Conservation (phyloP, 2,329 filamentous ascomycete genomes). For the Trichoderma atroviride region DNA sequence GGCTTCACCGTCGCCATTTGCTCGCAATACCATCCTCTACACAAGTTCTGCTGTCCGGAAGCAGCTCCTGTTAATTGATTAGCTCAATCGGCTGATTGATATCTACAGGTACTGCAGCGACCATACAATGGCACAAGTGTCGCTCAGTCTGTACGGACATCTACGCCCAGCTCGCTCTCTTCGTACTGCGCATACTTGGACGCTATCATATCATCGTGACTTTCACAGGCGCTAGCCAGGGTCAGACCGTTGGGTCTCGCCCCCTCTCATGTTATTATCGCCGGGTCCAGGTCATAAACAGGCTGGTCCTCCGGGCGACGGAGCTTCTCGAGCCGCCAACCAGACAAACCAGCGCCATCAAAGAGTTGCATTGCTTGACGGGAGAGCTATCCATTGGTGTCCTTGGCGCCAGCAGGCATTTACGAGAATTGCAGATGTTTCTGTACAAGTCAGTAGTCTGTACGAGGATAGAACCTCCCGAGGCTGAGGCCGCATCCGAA, state of each 20-base stretch:
- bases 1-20: neutral
- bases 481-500: neutral
- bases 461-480: neutral
- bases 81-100: slow-evolving; percentile 8
- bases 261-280: slow-evolving; percentile 9
- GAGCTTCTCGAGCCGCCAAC: slow-evolving; percentile 20
- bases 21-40: neutral
- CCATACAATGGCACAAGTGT: neutral
- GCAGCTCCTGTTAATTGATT: neutral
- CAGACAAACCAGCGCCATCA: neutral
- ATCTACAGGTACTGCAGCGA: neutral
- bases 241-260: neutral
- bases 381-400: neutral
- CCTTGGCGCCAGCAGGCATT: neutral
- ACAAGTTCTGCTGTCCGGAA: neutral
- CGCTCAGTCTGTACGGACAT: slow-evolving; percentile 3
- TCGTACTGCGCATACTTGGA: neutral
- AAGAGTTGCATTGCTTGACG: neutral
- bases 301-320: slow-evolving; percentile 19
- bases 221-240: slow-evolving; percentile 16
- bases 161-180: neutral
- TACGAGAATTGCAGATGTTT: neutral
- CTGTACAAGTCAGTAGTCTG: no score
- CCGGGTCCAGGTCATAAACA: slow-evolving; percentile 18
- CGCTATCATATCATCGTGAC: slow-evolving; percentile 5